Base-by-base conservation (phyloP, 345 rosid genomes). In the Luvunga scandens region DNA sequence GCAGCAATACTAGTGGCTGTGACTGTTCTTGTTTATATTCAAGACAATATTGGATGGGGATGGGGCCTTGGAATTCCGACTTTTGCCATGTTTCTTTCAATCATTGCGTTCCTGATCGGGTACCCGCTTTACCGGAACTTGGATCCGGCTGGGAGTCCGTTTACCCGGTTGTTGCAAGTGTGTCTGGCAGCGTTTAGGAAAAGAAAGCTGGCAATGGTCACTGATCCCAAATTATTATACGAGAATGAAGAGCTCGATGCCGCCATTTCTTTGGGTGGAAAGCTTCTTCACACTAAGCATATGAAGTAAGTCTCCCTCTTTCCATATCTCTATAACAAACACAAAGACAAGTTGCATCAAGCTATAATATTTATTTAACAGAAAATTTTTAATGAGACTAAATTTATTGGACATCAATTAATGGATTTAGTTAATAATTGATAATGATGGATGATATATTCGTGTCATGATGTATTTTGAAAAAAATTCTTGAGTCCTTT, bases 111-210 rank as follows among this genome's bases (percentile, higher is more conserved):
- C 50, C 50, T 87, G 8, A 66, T 79, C 4, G 98, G 96, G 61
- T 92, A 90, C 77, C 88, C 84, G 34, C 86, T 92, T 63, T 94
- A 94, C 85, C 88, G 98, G 79, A 88, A 89, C 77, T 75, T 95
- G 86, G 89, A 84, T 80, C 98, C 99, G 0, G 81, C 88, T 0
- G 99, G 99, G 24, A 95, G 98, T 81, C 99, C 99, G 0, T 95
- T 92, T 82, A 95, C 99, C 78, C 86, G 98, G 10, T 75, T 95
- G 85, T 5, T 90, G 61, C 99, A 93, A 73, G 97, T 93, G 38
- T 76, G 75, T 4, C 92, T 89, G 61, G 87, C 97, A 2, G 93
- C 98, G 0, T 88, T 82, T 42, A 87, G 80, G 80, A 95, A 95
- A 87, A 91, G 99, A 48, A 92, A 89, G 33, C 6, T 92, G 57